Conservation (phyloP, 768 basidiomycete genomes). For the Kwoniella pini region DNA sequence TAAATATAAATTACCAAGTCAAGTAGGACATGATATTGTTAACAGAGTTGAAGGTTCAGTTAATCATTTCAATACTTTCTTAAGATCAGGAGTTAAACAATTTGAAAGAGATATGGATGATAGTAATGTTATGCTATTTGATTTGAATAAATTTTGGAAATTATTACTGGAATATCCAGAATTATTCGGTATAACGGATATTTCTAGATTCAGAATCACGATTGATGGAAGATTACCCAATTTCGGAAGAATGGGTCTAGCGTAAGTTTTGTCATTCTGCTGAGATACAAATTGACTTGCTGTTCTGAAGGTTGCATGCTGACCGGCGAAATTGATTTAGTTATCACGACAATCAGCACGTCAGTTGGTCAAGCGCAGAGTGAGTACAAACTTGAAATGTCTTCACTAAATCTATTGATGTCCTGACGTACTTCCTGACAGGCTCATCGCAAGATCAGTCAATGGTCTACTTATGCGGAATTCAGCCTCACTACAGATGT, state of each 20-base stretch:
- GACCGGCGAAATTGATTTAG: background rate
- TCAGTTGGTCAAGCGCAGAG: slow-evolving; percentile 22
- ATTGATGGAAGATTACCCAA: slow-evolving; percentile 18
- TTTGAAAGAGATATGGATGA: slow-evolving; percentile 4
- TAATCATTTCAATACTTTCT: slow-evolving; percentile 5
- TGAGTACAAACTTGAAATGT: background rate
- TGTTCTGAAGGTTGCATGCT: too few species aligned
- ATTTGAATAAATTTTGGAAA: slow-evolving; percentile 13
- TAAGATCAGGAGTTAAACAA: background rate
- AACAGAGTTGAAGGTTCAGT: slow-evolving; percentile 6
- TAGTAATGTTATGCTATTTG: slow-evolving; percentile 19
- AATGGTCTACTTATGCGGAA: slow-evolving; percentile 9
- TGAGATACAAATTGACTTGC: too few species aligned
- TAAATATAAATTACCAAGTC: slow-evolving; percentile 17
- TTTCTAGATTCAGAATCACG: slow-evolving; percentile 14
- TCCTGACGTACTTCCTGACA: background rate
- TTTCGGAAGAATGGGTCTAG: slow-evolving; percentile 17
- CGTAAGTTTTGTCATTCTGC: too few species aligned
- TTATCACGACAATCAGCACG: slow-evolving; percentile 21
- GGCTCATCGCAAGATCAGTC: slow-evolving; percentile 18
- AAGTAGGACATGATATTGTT: slow-evolving; percentile 18
- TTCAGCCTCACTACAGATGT: slow-evolving; percentile 15
- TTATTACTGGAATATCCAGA: slow-evolving; percentile 17
- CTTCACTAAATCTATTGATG: background rate
- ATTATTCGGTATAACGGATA: slow-evolving; percentile 22